Evolutionary conservation across 257 asterid genomes (phyloP).

Genomic region (Scutellaria barbata): DNA sequence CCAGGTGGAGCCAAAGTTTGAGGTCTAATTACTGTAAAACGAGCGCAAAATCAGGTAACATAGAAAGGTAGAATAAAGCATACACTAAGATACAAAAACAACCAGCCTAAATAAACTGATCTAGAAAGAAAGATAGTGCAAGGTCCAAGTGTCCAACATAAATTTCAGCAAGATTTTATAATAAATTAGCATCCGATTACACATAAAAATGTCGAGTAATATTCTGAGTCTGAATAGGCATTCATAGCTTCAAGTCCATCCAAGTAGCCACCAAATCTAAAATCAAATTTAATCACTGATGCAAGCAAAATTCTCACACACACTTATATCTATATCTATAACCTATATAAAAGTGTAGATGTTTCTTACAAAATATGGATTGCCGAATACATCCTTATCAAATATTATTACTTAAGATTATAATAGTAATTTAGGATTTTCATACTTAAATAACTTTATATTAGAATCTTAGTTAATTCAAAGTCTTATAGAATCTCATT

Average conservation of each 20-base stretch:
- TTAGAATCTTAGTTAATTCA: too few species aligned
- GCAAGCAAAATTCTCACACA: not conserved
- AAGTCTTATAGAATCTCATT: too few species aligned
- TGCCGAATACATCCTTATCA: too few species aligned
- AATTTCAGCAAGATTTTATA: not conserved
- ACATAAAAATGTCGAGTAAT: not conserved
- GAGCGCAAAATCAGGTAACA: constrained; percentile 21
- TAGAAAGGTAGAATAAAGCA: not conserved
- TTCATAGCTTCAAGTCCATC: constrained; percentile 19
- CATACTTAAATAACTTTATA: too few species aligned
- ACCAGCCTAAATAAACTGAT: constrained; percentile 1
- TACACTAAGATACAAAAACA: not conserved
- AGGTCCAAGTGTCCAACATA: not conserved
- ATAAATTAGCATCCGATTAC: not conserved
- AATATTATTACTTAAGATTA: too few species aligned
- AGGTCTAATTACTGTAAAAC: constrained; percentile 59
- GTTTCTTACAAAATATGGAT: too few species aligned
- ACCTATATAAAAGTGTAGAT: too few species aligned
- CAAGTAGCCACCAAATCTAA: not conserved
- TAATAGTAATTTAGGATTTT: too few species aligned
- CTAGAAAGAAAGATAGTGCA: not conserved
- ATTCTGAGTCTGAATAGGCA: not conserved
- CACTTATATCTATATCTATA: too few species aligned
- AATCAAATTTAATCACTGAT: not conserved
- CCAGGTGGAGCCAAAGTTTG: constrained; percentile 87